Evolutionary conservation across 129 eudicot species (phyloP).

Genomic region (Chrysanthemum seticuspe): DNA sequence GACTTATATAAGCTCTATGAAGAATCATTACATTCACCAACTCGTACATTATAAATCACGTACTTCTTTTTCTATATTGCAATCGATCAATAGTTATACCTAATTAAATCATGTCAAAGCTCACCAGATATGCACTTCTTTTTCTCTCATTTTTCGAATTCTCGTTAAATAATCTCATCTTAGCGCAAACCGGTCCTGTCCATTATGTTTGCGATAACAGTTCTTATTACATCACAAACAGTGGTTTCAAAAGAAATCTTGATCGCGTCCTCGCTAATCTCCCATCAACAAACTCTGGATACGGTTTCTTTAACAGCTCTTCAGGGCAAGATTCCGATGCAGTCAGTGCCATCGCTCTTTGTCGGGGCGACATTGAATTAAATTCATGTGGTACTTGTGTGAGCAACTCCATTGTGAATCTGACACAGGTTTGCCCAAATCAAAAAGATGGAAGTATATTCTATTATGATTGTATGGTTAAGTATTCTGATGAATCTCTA

Average conservation of each 20-base stretch:
- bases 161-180: background rate
- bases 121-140: background rate
- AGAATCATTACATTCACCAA: background rate
- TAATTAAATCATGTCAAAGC: background rate
- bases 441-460: background rate
- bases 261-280: background rate
- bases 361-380: background rate
- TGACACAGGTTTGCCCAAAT: slow-evolving; percentile 9
- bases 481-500: background rate
- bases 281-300: slow-evolving; percentile 6
- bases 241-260: slow-evolving; percentile 1
- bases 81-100: background rate
- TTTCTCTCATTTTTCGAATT: slow-evolving; percentile 8
- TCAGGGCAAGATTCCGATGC: background rate
- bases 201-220: background rate
- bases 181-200: background rate
- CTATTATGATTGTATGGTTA: slow-evolving; percentile 7
- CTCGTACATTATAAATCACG: background rate
- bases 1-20: background rate
- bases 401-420: background rate
- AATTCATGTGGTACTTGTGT: background rate
- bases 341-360: slow-evolving; percentile 5
- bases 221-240: background rate
- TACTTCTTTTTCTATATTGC: too few species aligned
- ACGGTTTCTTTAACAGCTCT: slow-evolving; percentile 13